Conservation (phyloP, 495 filamentous ascomycete genomes). For the Penicillium simplicissimum region DNA sequence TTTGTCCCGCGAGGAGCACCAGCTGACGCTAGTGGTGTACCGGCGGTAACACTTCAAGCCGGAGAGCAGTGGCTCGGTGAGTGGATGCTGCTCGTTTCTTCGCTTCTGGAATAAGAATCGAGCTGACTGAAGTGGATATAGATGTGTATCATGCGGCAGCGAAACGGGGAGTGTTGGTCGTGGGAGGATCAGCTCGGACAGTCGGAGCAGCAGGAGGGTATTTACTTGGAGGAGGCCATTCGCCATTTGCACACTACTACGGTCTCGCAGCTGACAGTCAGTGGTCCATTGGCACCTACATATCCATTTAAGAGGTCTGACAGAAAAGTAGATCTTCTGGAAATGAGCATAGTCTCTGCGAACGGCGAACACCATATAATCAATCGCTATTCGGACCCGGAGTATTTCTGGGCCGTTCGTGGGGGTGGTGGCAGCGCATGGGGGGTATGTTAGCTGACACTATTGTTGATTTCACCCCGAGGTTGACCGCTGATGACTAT, state of each 20-base stretch:
- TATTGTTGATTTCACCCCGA: background rate
- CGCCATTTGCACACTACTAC: slow-evolving; percentile 8
- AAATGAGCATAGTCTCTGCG: slow-evolving; percentile 9
- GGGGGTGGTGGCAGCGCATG: slow-evolving; percentile 8
- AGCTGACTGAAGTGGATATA: background rate
- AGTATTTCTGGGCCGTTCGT: slow-evolving; percentile 8
- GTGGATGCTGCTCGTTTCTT: background rate
- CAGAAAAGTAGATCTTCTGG: slow-evolving; percentile 1
- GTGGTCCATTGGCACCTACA: background rate
- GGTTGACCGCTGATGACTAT: background rate
- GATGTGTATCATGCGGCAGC: slow-evolving; percentile 7
- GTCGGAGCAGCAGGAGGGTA: slow-evolving; percentile 10
- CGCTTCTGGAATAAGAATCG: background rate
- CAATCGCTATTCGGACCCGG: slow-evolving; percentile 6
- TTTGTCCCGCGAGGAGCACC: background rate
- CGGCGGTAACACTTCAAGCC: background rate
- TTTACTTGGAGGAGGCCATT: slow-evolving; percentile 11
- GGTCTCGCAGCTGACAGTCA: slow-evolving; percentile 7
- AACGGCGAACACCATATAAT: slow-evolving; percentile 1
- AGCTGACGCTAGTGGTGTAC: background rate
- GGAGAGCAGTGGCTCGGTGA: background rate
- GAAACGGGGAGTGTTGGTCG: background rate
- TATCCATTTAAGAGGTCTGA: background rate
- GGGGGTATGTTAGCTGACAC: background rate
- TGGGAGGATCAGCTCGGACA: slow-evolving; percentile 9